Base-by-base conservation (phyloP, 257 asterid species). In the Linaria vulgaris region DNA sequence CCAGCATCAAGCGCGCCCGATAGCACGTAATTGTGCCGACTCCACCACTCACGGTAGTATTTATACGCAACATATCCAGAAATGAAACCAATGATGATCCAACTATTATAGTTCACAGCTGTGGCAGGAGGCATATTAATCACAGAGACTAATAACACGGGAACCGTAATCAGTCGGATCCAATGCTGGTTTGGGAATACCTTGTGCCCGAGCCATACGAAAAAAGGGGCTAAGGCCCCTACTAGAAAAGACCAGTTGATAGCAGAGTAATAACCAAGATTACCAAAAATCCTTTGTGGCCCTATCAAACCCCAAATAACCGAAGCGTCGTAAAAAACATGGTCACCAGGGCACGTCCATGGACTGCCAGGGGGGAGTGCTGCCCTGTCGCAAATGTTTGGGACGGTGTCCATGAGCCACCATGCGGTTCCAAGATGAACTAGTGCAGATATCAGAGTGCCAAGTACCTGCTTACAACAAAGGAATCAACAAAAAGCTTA, bases 1-100 rank as follows among this genome's bases (percentile, higher is more conserved):
- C 97, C 97, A 2, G 97, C 90, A 79, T 90, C 97, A 0, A 90
- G 90, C 3, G 97, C 90, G 49, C 96, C 97, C 1, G 97, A 90
- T 23, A 88, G 47, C 34, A 80, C 83, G 49, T 90, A 88, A 69
- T 90, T 90, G 77, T 88, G 87, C 14, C 88, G 75, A 54, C 91
- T 80, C 97, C 97, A 88, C 97, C 87, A 87, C 34, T 62, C 77
- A 3, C 88, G 82, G 64, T 83, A 69, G 69, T 88, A 82, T 62
- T 87, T 72, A 52, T 79, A 90, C 7, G 87, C 82, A 45, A 88
- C 82, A 44, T 64, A 90, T 0, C 96, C 97, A 1, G 95, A 88
- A 58, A 84, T 24, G 71, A 85, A 88, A 0, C 88, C 96, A 27
- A 90, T 76, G 41, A 90, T 75, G 21, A 88, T 83, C 96, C 97